These are phyloP conservation scores for Rachicladosporium sp. DNA, from an alignment of 2,329 filamentous ascomycete species.

Conservation along the genomic window DNA sequence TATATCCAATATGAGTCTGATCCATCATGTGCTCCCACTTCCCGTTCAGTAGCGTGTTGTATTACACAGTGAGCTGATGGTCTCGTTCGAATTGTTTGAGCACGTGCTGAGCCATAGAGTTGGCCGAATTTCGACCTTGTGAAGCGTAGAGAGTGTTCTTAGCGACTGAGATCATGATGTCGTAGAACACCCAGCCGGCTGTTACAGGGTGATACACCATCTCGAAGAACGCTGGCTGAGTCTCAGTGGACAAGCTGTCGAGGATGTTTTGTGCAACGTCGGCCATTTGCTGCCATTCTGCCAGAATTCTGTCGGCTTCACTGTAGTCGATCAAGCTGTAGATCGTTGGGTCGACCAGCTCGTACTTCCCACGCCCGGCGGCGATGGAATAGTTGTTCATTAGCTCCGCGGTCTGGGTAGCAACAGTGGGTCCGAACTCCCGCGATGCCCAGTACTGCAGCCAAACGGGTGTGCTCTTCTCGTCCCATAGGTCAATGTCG, in stretches of 20 bases:
- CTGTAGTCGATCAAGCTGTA: slow-evolving; percentile 53
- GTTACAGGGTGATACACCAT: slow-evolving; percentile 49
- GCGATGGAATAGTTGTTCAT: slow-evolving; percentile 45
- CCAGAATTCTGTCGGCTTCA: slow-evolving; percentile 47
- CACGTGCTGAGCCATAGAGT: slow-evolving; percentile 41
- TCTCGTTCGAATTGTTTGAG: slow-evolving; percentile 46
- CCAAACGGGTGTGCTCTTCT: slow-evolving; percentile 45
- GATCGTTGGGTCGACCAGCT: slow-evolving; percentile 45
- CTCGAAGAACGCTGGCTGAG: slow-evolving; percentile 50
- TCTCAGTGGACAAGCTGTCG: slow-evolving; percentile 36
- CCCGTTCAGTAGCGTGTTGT: slow-evolving; percentile 46
- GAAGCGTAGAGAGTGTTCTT: slow-evolving; percentile 43
- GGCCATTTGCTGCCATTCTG: slow-evolving; percentile 43
- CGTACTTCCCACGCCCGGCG: slow-evolving; percentile 49
- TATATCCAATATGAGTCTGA: slow-evolving; percentile 40
- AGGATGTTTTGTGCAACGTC: slow-evolving; percentile 45
- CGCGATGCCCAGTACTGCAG: slow-evolving; percentile 44
- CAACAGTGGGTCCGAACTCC: slow-evolving; percentile 42
- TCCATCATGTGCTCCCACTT: slow-evolving; percentile 47
- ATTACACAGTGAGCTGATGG: slow-evolving; percentile 42
- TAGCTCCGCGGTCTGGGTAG: slow-evolving; percentile 38
- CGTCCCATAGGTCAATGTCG: slow-evolving; percentile 45
- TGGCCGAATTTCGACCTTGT: slow-evolving; percentile 46
- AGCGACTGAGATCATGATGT: slow-evolving; percentile 40
- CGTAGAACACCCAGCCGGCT: slow-evolving; percentile 44